A percentile compares a stretch with the other conserved stretches of the same genome.
Conservation (phyloP, 257 asterid species). For the Ligustrum vulgare region DNA sequence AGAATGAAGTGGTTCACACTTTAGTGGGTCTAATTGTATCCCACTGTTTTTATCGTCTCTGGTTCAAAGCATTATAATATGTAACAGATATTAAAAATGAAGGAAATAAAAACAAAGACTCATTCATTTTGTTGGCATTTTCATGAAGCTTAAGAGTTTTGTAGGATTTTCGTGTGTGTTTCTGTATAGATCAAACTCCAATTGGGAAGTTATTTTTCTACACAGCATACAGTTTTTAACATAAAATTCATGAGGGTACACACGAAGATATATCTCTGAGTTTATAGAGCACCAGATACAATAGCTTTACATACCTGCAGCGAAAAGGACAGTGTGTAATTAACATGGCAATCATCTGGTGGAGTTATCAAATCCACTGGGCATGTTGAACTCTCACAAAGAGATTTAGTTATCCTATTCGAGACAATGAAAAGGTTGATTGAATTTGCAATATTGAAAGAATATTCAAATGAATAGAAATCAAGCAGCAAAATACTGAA, state of each 20-base stretch:
- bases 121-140: not conserved
- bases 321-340: slow-evolving; percentile 84
- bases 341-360: slow-evolving; percentile 98
- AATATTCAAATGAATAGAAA: slow-evolving; percentile 15
- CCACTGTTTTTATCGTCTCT: no score
- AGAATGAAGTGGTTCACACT: no score
- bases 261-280: slow-evolving; percentile 11
- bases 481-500: slow-evolving; percentile 16
- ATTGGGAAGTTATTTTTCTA: slow-evolving; percentile 10
- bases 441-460: slow-evolving; percentile 21
- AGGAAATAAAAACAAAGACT: not conserved
- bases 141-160: slow-evolving; percentile 18
- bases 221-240: slow-evolving; percentile 2
- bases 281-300: slow-evolving; percentile 17
- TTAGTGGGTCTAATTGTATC: no score
- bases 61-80: slow-evolving; percentile 3
- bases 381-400: slow-evolving; percentile 78
- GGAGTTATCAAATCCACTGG: slow-evolving; percentile 88
- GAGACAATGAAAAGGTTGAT: slow-evolving; percentile 26
- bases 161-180: not conserved
- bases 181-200: not conserved
- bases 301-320: slow-evolving; percentile 65
- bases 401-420: slow-evolving; percentile 79
- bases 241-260: not conserved
- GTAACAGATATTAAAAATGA: slow-evolving; percentile 2